phyloP scores from a whole-genome alignment of 2,329 filamentous ascomycete genomes.

The Bimuria novae-zelandiae region DNA sequence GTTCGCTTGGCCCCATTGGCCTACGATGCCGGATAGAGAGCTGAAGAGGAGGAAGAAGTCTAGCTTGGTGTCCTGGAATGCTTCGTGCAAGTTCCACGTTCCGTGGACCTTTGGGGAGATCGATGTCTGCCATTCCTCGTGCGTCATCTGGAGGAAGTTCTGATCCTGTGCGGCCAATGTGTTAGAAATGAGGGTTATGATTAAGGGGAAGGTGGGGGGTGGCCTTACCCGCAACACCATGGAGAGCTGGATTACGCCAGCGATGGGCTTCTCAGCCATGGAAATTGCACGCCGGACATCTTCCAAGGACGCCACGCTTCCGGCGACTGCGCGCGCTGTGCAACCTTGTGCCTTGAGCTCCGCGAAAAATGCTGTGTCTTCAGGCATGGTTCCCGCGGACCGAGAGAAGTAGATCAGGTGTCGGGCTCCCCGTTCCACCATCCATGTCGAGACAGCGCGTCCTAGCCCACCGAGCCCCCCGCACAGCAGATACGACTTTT shows the following conservation, averaged over 20 bases:
- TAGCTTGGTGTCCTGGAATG: neutral
- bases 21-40: constrained; percentile 27
- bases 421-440: constrained; percentile 19
- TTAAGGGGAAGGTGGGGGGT: too few species aligned
- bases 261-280: neutral
- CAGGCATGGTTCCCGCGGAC: neutral
- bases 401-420: constrained; percentile 17
- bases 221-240: neutral
- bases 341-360: neutral
- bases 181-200: too few species aligned
- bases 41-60: constrained; percentile 40
- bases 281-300: neutral
- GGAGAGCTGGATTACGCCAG: neutral
- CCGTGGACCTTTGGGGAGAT: constrained; percentile 24
- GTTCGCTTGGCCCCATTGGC: constrained; percentile 48
- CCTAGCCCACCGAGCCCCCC: constrained; percentile 26
- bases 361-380: neutral
- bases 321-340: neutral
- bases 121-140: constrained; percentile 15
- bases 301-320: neutral
- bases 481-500: constrained; percentile 19
- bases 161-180: neutral
- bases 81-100: constrained; percentile 31
- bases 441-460: constrained; percentile 15
- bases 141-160: constrained; percentile 13